phyloP scores from a whole-genome alignment of 2,329 filamentous ascomycete species.

The Penicillium sp. region DNA sequence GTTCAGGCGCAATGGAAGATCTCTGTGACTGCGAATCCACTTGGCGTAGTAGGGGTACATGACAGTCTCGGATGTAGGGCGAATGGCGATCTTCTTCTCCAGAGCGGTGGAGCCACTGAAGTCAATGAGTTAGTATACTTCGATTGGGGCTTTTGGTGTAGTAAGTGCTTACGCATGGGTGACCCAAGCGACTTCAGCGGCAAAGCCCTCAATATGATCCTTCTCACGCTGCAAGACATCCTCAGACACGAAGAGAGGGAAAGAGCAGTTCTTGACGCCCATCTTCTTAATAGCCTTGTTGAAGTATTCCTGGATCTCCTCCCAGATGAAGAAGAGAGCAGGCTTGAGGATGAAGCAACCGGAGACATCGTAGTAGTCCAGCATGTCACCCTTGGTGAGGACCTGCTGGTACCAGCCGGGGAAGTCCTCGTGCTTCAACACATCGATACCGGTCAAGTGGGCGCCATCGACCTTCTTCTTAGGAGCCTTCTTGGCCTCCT shows the following conservation, averaged over 20 bases:
- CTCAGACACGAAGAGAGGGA: constrained; percentile 91
- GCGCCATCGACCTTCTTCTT: constrained; percentile 62
- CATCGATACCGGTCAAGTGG: constrained; percentile 81
- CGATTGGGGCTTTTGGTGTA: neutral
- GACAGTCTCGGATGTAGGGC: constrained; percentile 72
- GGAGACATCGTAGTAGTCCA: constrained; percentile 98
- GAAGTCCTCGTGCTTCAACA: constrained; percentile 83
- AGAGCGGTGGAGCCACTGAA: constrained; percentile 84
- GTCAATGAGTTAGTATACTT: constrained; percentile 10
- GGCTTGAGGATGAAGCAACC: constrained; percentile 93
- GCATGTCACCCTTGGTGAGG: constrained; percentile 93
- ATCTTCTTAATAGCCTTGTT: constrained; percentile 78
- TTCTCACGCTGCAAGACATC: constrained; percentile 87
- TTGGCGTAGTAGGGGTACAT: constrained; percentile 97
- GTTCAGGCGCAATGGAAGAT: constrained; percentile 90
- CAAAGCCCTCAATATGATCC: constrained; percentile 98
- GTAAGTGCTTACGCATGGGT: constrained; percentile 47
- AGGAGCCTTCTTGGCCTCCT: constrained; percentile 15
- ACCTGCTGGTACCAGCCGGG: constrained; percentile 97
- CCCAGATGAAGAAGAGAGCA: constrained; percentile 68
- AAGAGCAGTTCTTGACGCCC: constrained; percentile 93
- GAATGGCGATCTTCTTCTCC: constrained; percentile 74
- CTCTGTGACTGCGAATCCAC: constrained; percentile 95
- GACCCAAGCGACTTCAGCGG: constrained; percentile 64
- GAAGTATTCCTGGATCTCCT: constrained; percentile 61